phyloP scores from a whole-genome alignment of 106 monocot genomes.

The Platanthera guangdongensis region DNA sequence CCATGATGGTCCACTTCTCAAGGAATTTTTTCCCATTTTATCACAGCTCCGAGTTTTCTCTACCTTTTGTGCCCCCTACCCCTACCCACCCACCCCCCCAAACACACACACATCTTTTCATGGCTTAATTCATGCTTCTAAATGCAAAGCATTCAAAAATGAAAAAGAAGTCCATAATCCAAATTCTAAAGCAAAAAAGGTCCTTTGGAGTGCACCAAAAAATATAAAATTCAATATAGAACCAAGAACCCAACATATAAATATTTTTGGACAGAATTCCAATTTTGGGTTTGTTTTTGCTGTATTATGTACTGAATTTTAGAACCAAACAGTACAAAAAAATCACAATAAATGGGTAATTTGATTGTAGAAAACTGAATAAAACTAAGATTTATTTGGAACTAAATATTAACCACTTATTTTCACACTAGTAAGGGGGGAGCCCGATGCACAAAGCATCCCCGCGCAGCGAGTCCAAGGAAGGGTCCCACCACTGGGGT shows the following conservation, averaged over 20 bases:
- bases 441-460: too few species aligned
- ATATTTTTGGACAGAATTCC: background rate
- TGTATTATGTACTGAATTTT: background rate
- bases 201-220: background rate
- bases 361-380: background rate
- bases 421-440: background rate
- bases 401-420: background rate
- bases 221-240: background rate
- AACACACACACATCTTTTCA: background rate
- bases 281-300: too few species aligned
- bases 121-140: background rate
- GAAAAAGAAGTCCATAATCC: background rate
- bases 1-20: background rate
- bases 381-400: background rate
- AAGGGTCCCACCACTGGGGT: too few species aligned
- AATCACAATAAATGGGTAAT: background rate
- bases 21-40: background rate
- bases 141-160: background rate
- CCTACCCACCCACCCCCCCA: background rate
- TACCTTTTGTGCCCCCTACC: background rate
- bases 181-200: background rate
- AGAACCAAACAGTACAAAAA: background rate
- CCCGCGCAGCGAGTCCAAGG: too few species aligned
- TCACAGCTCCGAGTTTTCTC: background rate
- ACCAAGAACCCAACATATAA: background rate